Base-by-base conservation (phyloP, 1,284 basidiomycete species). In the Psilocybe mexicana region DNA sequence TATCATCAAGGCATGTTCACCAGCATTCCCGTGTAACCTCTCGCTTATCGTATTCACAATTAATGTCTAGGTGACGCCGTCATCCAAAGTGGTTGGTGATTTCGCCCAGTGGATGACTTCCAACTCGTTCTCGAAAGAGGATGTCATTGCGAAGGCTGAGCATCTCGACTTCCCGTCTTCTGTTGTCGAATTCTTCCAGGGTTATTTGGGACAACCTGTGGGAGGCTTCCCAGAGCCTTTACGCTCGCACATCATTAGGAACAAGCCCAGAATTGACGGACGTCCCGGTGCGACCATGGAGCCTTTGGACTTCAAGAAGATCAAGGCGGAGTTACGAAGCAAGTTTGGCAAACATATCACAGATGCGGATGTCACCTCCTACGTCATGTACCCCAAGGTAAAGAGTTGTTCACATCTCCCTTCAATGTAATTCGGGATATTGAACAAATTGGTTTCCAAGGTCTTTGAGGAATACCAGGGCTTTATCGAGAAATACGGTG, bases 61-160 rank as follows among this genome's bases (percentile, higher is more conserved):
- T 18, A 3, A 10, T 23, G 38, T 50, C 18, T 64, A 85, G 84
- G 96, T 99, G 67, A 99, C 97, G 25, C 97, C 97, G 40, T 98
- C 97, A 23, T 99, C 97, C 59, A 98, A 99, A 81, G 94, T 98
- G 52, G 96, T 99, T 55, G 97, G 97, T 48, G 97, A 99, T 80
- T 96, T 99, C 75, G 97, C 97, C 28, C 94, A 96, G 75, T 98
- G 94, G 89, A 96, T 99, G 94, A 96, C 95, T 40, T 93, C 94
- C 64, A 98, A 99, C 81, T 87, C 88, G 65, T 82, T 98, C 57
- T 84, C 86, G 55, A 93, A 93, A 74, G 78, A 92, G 69, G 92
- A 98, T 63, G 94, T 99, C 45, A 72, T 95, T 60, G 86, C 89
- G 33, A 86, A 89, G 53, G 97, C 96, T 50, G 89, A 92, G 56